Evolutionary conservation across 2,329 filamentous ascomycete species (phyloP), one percentile per base, ranked within the genome.

Genomic region (Sclerotiophoma versabilis): DNA sequence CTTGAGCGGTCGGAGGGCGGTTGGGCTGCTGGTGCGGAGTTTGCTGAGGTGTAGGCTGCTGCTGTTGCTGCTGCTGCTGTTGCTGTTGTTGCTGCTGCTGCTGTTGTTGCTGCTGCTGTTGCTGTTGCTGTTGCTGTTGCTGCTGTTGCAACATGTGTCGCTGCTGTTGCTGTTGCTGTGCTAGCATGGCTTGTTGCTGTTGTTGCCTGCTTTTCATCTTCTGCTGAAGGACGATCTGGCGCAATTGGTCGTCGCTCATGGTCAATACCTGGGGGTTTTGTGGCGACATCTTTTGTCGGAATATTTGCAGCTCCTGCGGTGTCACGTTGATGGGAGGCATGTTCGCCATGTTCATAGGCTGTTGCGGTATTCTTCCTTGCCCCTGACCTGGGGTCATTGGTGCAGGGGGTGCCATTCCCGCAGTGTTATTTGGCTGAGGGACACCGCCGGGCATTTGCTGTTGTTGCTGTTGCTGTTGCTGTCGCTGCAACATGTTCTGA

Each of bases 301-400:
- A 72, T 17, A 59, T 58, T 39, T 75, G 66, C 15, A 81, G 65
- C 15, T 81, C 79, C 42, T 78, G 71, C 4, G 70, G 65, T 0
- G 75, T 75, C 19, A 75, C 70, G 29, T 64, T 72, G 5, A 70
- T 53, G 8, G 60, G 56, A 14, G 58, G 58, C 51, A 72, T 49
- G 25, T 61, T 62, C 7, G 60, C 55, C 60, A 73, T 68, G 22
- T 66, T 69, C 14, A 63, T 55, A 41, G 66, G 66, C 39, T 62
- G 70, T 45, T 71, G 72, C 7, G 64, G 65, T 44, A 62, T 59
- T 22, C 69, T 63, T 9, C 58, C 63, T 30, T 64, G 67, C 15
- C 59, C 64, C 49, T 69, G 65, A 12, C 62, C 66, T 8, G 68
- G 62, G 23, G 65, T 70, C 75, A 79, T 79, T 50, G 73, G 76